phyloP scores from a whole-genome alignment of 2,329 filamentous ascomycete genomes.

The Scytalidium lignicola region DNA sequence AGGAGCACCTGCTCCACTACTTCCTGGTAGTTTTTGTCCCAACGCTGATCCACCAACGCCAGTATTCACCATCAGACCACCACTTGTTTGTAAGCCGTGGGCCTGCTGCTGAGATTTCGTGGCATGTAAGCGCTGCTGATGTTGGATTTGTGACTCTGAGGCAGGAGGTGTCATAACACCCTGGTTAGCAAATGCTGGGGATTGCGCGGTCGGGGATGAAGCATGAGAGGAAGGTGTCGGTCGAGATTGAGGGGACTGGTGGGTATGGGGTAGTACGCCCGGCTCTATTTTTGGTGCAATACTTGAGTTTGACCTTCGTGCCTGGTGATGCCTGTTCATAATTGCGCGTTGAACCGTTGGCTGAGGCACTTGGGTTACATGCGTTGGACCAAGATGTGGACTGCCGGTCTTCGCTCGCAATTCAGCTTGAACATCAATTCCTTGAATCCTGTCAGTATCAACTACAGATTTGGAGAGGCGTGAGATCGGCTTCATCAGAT shows the following conservation, averaged over 20 bases:
- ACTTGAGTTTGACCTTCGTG: slow-evolving; percentile 65
- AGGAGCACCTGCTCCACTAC: slow-evolving; percentile 29
- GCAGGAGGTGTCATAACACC: slow-evolving; percentile 57
- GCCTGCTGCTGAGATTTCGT: slow-evolving; percentile 17
- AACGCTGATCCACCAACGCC: slow-evolving; percentile 17
- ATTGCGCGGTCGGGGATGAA: slow-evolving; percentile 60
- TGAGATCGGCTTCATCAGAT: background rate
- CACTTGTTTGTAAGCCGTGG: slow-evolving; percentile 21
- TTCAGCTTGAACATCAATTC: slow-evolving; percentile 96
- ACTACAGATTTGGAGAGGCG: background rate
- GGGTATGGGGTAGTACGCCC: slow-evolving; percentile 33
- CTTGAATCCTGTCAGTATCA: slow-evolving; percentile 38
- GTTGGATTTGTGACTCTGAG: slow-evolving; percentile 48
- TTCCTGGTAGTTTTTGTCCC: slow-evolving; percentile 26
- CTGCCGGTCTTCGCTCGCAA: slow-evolving; percentile 88
- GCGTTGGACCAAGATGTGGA: slow-evolving; percentile 68
- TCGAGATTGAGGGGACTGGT: slow-evolving; percentile 68
- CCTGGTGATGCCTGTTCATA: slow-evolving; percentile 69
- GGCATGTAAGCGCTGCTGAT: slow-evolving; percentile 31
- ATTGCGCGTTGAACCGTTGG: slow-evolving; percentile 76
- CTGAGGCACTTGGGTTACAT: slow-evolving; percentile 64
- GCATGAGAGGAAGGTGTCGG: slow-evolving; percentile 78
- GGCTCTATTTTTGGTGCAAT: slow-evolving; percentile 71
- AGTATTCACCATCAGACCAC: slow-evolving; percentile 18
- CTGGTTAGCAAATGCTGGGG: slow-evolving; percentile 55